Evolutionary conservation across 2,329 filamentous ascomycete genomes (phyloP).

Genomic region (Hymenoscyphus infarciens): DNA sequence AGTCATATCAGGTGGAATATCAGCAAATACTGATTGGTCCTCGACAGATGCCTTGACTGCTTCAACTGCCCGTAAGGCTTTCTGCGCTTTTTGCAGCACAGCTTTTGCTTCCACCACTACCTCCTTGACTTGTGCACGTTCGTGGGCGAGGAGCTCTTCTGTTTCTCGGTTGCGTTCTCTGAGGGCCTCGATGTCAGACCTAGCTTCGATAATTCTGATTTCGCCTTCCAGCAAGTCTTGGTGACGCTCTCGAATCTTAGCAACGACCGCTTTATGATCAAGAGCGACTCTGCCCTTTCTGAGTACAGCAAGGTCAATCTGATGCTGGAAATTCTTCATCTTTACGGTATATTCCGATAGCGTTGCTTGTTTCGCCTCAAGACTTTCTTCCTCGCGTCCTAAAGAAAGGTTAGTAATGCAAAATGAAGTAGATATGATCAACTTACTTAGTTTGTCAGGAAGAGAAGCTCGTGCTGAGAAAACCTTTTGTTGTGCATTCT

Average conservation of each 20-base stretch:
- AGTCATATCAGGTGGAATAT: constrained; percentile 47
- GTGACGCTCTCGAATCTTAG: constrained; percentile 58
- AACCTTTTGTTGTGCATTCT: constrained; percentile 59
- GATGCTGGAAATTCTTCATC: constrained; percentile 48
- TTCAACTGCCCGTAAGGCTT: constrained; percentile 36
- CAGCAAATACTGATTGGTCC: constrained; percentile 38
- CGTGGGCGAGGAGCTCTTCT: constrained; percentile 47
- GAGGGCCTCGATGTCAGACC: constrained; percentile 74
- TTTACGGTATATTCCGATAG: constrained; percentile 38
- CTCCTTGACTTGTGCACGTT: constrained; percentile 39
- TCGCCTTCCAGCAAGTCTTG: constrained; percentile 65
- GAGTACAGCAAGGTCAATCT: constrained; percentile 53
- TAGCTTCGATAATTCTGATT: constrained; percentile 71
- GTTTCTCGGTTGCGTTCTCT: constrained; percentile 61
- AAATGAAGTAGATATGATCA: neutral
- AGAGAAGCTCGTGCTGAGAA: constrained; percentile 44
- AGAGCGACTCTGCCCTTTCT: constrained; percentile 54
- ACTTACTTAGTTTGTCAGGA: constrained; percentile 66
- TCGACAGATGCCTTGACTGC: constrained; percentile 38
- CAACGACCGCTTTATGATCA: constrained; percentile 55
- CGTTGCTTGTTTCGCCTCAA: constrained; percentile 37
- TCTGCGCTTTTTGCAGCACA: constrained; percentile 37
- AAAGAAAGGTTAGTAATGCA: constrained; percentile 30
- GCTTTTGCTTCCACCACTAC: constrained; percentile 41
- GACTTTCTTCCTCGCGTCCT: constrained; percentile 36